These are phyloP conservation scores for Curvularia sp. DNA, from an alignment of 2,329 filamentous ascomycete genomes.

Conservation along the genomic window DNA sequence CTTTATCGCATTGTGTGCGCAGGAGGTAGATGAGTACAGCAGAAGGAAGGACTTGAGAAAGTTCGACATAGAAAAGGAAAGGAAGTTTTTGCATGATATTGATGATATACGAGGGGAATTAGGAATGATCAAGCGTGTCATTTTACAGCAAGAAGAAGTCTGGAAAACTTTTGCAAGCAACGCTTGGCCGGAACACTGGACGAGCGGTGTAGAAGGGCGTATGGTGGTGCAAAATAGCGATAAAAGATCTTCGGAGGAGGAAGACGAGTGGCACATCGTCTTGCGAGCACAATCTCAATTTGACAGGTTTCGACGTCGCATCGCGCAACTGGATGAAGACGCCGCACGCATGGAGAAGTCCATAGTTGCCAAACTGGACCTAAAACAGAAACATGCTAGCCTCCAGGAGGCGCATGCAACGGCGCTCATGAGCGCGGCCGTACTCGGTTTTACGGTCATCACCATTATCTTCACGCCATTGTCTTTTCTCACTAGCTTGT, in stretches of 20 bases:
- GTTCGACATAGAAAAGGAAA: not conserved
- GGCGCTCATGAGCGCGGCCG: not conserved
- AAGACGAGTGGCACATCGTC: not conserved
- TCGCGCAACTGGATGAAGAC: not conserved
- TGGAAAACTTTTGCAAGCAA: not conserved
- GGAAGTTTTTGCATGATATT: not conserved
- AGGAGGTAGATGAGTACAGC: not conserved
- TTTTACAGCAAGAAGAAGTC: not conserved
- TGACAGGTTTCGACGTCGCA: not conserved
- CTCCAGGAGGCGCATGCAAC: not conserved
- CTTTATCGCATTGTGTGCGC: not conserved
- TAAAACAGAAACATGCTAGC: not conserved
- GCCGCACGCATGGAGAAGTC: not conserved
- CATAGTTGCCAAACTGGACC: not conserved
- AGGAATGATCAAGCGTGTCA: not conserved
- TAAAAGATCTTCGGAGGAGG: not conserved
- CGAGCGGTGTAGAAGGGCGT: not conserved
- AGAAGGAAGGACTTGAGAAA: not conserved
- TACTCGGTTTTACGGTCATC: not conserved
- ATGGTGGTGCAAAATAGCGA: not conserved
- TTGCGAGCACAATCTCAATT: not conserved
- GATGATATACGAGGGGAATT: not conserved
- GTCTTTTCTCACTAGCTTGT: not conserved
- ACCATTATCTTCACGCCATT: not conserved
- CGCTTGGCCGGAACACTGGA: not conserved